Base-by-base conservation (phyloP, 257 asterid genomes). In the Gardenia jasminoides region DNA sequence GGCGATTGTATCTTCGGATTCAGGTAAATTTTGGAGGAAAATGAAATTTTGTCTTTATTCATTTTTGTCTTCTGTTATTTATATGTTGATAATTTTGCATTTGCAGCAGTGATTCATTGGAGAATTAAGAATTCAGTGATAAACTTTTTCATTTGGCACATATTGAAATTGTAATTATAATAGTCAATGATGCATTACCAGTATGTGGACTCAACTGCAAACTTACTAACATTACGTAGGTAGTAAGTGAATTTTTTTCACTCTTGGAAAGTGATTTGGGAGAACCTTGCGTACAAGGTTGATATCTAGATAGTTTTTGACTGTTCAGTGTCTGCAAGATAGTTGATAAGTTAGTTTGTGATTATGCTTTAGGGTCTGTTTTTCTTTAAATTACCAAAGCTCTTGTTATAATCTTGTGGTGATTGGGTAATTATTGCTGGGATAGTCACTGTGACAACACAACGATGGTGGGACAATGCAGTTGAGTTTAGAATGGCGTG, bases 1-100 rank as follows among this genome's bases (percentile, higher is more conserved):
- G 99, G 65, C 86, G 99, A 70, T 83, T 96, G 88, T 93, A 93
- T 88, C 89, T 85, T 73, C 90, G 98, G 50, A 89, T 93, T 86
- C 99, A 93, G 99, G 98, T 95, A 78, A 72, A 8, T 16, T n/a
- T 43, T 24, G 41, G 59, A 10, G 67, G 39, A 62, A 62, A 26
- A 22, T 24, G 56, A 28, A 24, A 17, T 48, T 20, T 65, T 74
- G 24, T 54, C 26, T 13, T 75, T 46, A 28, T 69, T 64, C 65
- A 46, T 41, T 19, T 48, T 50, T 69, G 16, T 19, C 58, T 15
- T 16, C 1, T 61, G 22, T 50, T 9, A 19, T 33, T 46, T 44
- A 8, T 62, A 19, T 20, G 65, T 30, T 46, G 46, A 20, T 46
- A 1, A 30, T 11, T 6, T 65, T 76, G 17, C 36, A 41, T 20